A percentile compares a stretch with the other conserved stretches of the same genome.
Evolutionary conservation across 163 green algal genomes (phyloP).

Genomic region (Scenedesmus sp.): DNA sequence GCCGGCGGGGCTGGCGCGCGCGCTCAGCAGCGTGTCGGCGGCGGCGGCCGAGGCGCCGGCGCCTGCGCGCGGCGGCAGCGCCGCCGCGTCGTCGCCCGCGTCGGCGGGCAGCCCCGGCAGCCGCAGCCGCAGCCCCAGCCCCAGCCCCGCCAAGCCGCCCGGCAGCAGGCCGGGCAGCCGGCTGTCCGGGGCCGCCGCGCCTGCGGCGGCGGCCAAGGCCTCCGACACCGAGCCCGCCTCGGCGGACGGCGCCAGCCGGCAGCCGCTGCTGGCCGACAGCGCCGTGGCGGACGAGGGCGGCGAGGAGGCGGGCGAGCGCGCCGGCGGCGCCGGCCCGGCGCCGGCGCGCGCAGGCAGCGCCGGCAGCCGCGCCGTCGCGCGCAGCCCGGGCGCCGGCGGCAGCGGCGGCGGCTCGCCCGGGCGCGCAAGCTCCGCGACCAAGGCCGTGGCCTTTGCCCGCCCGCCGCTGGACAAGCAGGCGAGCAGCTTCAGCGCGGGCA

Average conservation of each 20-base stretch:
- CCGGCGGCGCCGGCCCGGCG: neutral
- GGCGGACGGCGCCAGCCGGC: neutral
- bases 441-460: neutral
- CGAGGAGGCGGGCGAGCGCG: neutral
- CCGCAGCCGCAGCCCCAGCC: too few relatives aligned
- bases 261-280: neutral
- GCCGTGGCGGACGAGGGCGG: neutral
- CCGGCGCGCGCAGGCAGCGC: neutral
- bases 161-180: too few relatives aligned
- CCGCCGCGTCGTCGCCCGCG: neutral
- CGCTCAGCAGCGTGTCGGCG: neutral
- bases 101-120: neutral
- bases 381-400: neutral
- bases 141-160: too few relatives aligned
- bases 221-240: too few relatives aligned
- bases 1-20: neutral
- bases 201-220: too few relatives aligned
- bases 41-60: too few relatives aligned
- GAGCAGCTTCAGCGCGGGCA: constrained; percentile 21
- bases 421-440: neutral
- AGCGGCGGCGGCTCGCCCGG: neutral
- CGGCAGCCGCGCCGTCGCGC: neutral
- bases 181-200: too few relatives aligned
- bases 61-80: constrained; percentile 18
- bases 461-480: neutral